Conservation (phyloP, 805 yeast genomes). For the Saccharomycopsis lassenensis region DNA sequence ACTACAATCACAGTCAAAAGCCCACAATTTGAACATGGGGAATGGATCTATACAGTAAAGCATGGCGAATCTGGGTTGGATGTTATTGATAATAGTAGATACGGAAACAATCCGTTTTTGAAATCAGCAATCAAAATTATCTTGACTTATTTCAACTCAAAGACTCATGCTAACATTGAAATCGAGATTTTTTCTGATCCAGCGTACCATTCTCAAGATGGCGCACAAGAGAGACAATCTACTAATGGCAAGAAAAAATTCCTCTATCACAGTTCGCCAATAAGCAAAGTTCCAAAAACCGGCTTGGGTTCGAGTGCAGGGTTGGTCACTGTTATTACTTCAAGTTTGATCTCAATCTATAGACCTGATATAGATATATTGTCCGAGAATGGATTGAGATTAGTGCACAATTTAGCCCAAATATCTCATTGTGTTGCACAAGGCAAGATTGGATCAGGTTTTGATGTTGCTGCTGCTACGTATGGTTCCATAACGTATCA, state of each 20-base stretch:
- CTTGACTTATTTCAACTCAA: constrained; percentile 37
- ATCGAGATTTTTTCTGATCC: constrained; percentile 75
- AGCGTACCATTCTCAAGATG: constrained; percentile 74
- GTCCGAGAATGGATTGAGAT: constrained; percentile 20
- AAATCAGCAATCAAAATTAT: constrained; percentile 50
- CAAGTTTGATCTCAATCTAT: constrained; percentile 51
- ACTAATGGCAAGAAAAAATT: constrained; percentile 35
- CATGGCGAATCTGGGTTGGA: no score
- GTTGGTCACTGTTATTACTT: constrained; percentile 65
- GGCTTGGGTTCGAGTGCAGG: constrained; percentile 97
- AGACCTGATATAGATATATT: constrained; percentile 25
- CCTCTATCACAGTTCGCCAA: constrained; percentile 46
- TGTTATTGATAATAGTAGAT: constrained; percentile 20
- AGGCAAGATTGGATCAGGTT: constrained; percentile 92
- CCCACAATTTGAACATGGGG: constrained; percentile 65
- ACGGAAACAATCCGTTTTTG: constrained; percentile 34
- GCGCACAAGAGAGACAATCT: constrained; percentile 28
- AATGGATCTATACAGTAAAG: constrained; percentile 43
- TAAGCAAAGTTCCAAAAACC: constrained; percentile 75
- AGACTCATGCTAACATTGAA: constrained; percentile 25
- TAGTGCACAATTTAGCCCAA: constrained; percentile 80
- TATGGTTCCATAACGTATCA: constrained; percentile 80
- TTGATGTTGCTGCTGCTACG: constrained; percentile 93
- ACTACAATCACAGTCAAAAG: constrained; percentile 41
- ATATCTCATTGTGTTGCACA: constrained; percentile 90